phyloP scores from a whole-genome alignment of 495 filamentous ascomycete species.

The Aspergillus diversus region DNA sequence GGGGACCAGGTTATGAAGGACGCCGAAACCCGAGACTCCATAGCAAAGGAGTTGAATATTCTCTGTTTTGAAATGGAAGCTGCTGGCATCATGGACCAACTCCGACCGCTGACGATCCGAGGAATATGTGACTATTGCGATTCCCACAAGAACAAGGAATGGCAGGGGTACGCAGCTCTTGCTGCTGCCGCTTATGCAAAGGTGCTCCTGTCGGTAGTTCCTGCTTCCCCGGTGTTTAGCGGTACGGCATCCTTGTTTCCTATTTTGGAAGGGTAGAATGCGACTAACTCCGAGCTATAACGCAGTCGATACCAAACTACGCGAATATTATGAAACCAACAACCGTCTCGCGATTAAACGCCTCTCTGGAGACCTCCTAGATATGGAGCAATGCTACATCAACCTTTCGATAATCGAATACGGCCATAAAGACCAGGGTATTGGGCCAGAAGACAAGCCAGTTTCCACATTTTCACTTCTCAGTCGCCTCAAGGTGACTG shows the following conservation, averaged over 20 bases:
- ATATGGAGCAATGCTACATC: conserved; percentile 25
- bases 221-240: background rate
- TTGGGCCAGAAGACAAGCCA: too few species aligned
- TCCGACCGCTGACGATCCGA: conserved; percentile 15
- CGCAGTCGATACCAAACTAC: background rate
- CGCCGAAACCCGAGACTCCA: conserved; percentile 1
- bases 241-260: too few species aligned
- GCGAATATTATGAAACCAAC: conserved; percentile 1
- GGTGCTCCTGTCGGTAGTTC: conserved; percentile 1
- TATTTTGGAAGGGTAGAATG: too few species aligned
- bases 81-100: conserved; percentile 8
- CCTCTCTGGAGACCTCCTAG: conserved; percentile 14
- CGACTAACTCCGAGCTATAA: too few species aligned
- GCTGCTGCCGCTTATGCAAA: conserved; percentile 11
- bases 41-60: conserved; percentile 15
- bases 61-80: conserved; percentile 27
- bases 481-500: too few species aligned
- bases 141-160: conserved; percentile 12
- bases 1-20: conserved; percentile 21
- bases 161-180: conserved; percentile 8
- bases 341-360: conserved; percentile 26
- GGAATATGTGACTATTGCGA: conserved; percentile 21
- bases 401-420: too few species aligned
- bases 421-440: too few species aligned
- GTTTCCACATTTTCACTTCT: too few species aligned